These are phyloP conservation scores for Suillus sp. DNA, from an alignment of 768 basidiomycete genomes.

Conservation along the genomic window DNA sequence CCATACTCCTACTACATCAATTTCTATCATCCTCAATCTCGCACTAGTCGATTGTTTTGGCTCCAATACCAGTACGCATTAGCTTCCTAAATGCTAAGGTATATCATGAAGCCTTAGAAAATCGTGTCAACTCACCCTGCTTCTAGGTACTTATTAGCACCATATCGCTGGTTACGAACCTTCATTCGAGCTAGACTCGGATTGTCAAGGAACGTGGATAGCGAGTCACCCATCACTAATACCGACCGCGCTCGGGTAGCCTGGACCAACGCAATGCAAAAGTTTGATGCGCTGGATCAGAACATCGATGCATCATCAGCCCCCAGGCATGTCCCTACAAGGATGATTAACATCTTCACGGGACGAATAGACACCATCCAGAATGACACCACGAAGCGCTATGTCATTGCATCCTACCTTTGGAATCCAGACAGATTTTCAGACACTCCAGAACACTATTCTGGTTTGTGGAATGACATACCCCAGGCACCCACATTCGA, in stretches of 20 bases:
- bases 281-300: not conserved
- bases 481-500: constrained; percentile 1
- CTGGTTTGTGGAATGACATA: not conserved
- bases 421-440: constrained; percentile 4
- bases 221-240: not conserved
- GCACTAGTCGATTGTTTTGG: not conserved
- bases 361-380: not conserved
- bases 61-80: not conserved
- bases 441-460: not conserved
- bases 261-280: not conserved
- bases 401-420: constrained; percentile 5
- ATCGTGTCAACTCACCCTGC: not conserved
- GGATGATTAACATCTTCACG: constrained; percentile 3
- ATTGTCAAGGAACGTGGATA: not conserved
- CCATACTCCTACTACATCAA: not conserved
- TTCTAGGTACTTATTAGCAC: not conserved
- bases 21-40: not conserved
- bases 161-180: not conserved
- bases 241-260: not conserved
- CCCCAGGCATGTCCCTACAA: not conserved
- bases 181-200: not conserved
- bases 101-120: not conserved
- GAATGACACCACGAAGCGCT: not conserved
- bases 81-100: not conserved
- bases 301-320: not conserved